Base-by-base conservation (phyloP, 192 early-diverging fungal species). In the Dissophora globulifera region DNA sequence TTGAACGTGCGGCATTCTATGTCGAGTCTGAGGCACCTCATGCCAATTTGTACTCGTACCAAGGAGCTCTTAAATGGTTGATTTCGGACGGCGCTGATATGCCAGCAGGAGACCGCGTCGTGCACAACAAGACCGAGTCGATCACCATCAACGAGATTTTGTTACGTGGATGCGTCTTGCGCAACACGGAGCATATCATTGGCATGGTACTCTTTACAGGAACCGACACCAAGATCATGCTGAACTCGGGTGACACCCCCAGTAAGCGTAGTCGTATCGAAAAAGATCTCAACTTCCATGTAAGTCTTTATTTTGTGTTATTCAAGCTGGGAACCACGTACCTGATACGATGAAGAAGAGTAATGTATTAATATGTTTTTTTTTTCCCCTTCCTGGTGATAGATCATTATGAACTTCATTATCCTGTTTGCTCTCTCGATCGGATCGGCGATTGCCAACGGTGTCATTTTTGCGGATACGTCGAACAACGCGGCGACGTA, bases 191-290 rank as follows among this genome's bases (percentile, higher is more conserved):
- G 54, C 97, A 93, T 86, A 84, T 90, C 7, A 93, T 95, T 63
- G 95, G 93, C 15, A 81, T 95, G 42, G 94, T 89, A 0, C 74
- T 96, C 17, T 98, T 91, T 76, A 96, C 96, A 10, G 98, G 98
- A 23, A 70, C 85, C 58, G 96, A 99, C n/a, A 93, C 95, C 20
- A 98, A 98, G 79, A 94, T 99, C 48, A 94, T 97, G 92, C 79
- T 96, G 58, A 99, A 99, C 69, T 89, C 93, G 2, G 95, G 96
- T 23, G 86, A 86, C 47, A 97, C 96, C 1, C 96, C 96, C 12
- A 92, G 89, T 41, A 99, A 98, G 78, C 91, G 94, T 31, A 93
- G 92, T 78, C 84, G 89, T 43, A 93, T 98, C 58, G 95, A 96
- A 78, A 87, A 91, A 61, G 92, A 93, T 62, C 93, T 96, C 64